phyloP scores from a whole-genome alignment of 1,139 yeast genomes.

The Scheffersomyces illinoinensis region DNA sequence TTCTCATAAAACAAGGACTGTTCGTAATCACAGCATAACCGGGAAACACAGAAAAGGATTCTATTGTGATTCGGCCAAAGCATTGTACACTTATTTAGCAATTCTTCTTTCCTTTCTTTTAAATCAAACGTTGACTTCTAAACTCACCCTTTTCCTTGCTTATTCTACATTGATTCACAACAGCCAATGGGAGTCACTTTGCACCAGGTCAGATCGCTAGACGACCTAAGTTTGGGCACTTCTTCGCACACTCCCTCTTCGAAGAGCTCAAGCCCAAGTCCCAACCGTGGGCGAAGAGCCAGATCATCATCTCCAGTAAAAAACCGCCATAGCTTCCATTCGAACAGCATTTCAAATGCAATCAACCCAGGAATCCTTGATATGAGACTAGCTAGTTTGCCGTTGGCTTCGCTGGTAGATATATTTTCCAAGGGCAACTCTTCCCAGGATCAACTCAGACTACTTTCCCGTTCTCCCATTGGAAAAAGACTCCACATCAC shows the following conservation, averaged over 20 bases:
- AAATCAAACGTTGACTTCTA: neutral
- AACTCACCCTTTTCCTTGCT: neutral
- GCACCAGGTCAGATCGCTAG: constrained; percentile 15
- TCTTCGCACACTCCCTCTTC: constrained; percentile 3
- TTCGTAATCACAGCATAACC: neutral
- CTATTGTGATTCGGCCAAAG: neutral
- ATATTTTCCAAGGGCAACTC: constrained; percentile 17
- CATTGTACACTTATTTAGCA: neutral
- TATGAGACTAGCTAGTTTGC: constrained; percentile 24
- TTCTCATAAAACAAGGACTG: neutral
- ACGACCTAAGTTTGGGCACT: constrained; percentile 16
- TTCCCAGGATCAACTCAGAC: constrained; percentile 29
- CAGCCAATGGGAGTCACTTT: neutral
- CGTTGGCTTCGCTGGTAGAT: constrained; percentile 22
- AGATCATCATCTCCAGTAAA: constrained; percentile 34
- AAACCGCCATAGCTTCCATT: constrained; percentile 18
- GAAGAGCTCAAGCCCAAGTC: constrained; percentile 1
- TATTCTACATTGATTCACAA: neutral
- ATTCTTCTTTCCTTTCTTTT: neutral
- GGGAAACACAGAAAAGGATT: neutral
- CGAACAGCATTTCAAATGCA: neutral
- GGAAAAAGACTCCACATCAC: constrained; percentile 38
- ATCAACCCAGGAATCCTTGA: constrained; percentile 26
- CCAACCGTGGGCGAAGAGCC: constrained; percentile 21
- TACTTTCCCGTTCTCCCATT: constrained; percentile 37